These are phyloP conservation scores for Drechslerella dactyloides DNA, from an alignment of 2,329 filamentous ascomycete species.

Conservation along the genomic window DNA sequence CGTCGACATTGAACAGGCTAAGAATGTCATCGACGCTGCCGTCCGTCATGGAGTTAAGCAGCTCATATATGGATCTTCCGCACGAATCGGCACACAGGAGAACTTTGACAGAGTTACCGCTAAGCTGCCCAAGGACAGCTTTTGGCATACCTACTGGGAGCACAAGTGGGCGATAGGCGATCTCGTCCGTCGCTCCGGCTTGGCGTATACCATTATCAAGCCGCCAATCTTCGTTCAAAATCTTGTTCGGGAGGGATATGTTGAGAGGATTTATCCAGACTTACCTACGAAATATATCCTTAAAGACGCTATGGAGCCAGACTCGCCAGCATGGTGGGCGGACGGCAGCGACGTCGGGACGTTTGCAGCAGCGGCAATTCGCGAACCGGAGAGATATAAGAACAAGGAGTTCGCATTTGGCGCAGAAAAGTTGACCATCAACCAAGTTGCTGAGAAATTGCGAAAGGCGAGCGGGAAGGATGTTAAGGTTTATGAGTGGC, in stretches of 20 bases:
- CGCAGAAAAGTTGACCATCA: slow-evolving; percentile 18
- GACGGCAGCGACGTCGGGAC: slow-evolving; percentile 36
- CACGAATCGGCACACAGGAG: slow-evolving; percentile 33
- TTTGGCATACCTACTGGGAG: slow-evolving; percentile 27
- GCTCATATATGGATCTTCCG: slow-evolving; percentile 29
- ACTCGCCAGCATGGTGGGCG: neutral
- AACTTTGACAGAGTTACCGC: slow-evolving; percentile 25
- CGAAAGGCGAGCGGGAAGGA: slow-evolving; percentile 35
- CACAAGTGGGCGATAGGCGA: slow-evolving; percentile 40
- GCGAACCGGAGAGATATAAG: slow-evolving; percentile 26
- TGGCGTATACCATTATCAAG: slow-evolving; percentile 33
- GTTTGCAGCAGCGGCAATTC: slow-evolving; percentile 32
- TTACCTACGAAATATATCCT: slow-evolving; percentile 12
- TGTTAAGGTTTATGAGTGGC: slow-evolving; percentile 37
- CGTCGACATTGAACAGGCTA: slow-evolving; percentile 27
- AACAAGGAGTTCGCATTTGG: slow-evolving; percentile 42
- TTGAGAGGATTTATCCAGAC: slow-evolving; percentile 33
- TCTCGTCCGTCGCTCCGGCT: slow-evolving; percentile 18
- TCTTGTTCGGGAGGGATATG: slow-evolving; percentile 29
- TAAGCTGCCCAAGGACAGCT: slow-evolving; percentile 15
- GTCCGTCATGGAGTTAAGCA: slow-evolving; percentile 31
- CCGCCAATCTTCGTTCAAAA: slow-evolving; percentile 41
- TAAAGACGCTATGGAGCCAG: slow-evolving; percentile 27
- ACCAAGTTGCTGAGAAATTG: slow-evolving; percentile 31
- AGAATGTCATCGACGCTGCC: slow-evolving; percentile 34